phyloP scores from a whole-genome alignment of 2,329 filamentous ascomycete species.

The Stagonosporopsis chrysanthemi region DNA sequence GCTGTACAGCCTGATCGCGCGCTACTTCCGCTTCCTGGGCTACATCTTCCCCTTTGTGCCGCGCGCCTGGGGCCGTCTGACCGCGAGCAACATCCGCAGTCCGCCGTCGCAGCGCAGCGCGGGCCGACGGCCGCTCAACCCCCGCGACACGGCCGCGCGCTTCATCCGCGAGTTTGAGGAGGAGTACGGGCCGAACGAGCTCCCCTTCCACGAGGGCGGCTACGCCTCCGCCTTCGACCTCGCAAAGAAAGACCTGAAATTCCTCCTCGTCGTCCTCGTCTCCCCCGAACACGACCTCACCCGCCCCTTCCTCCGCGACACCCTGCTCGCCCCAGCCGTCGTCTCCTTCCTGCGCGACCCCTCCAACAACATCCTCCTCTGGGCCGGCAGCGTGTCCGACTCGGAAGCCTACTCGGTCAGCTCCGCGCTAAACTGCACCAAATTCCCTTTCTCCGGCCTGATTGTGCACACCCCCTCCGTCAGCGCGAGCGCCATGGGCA shows the following conservation, averaged over 20 bases:
- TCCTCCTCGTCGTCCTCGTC: constrained; percentile 84
- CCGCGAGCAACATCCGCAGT: constrained; percentile 54
- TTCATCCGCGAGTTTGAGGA: constrained; percentile 96
- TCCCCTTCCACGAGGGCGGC: constrained; percentile 86
- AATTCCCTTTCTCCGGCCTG: constrained; percentile 87
- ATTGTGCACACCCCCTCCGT: constrained; percentile 88
- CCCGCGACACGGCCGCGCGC: constrained; percentile 84
- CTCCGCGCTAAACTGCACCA: constrained; percentile 85
- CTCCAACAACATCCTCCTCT: constrained; percentile 81
- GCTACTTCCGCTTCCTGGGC: constrained; percentile 74
- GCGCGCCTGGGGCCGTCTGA: constrained; percentile 61
- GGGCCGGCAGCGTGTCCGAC: constrained; percentile 92
- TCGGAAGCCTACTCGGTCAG: constrained; percentile 94
- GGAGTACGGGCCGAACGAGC: constrained; percentile 75
- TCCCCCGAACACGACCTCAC: constrained; percentile 97
- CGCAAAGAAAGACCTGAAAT: constrained; percentile 90
- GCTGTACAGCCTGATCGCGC: constrained; percentile 74
- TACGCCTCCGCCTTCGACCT: constrained; percentile 91
- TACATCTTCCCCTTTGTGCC: constrained; percentile 85
- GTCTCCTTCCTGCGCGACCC: constrained; percentile 76
- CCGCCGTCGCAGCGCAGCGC: constrained; percentile 62
- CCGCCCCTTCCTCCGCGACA: constrained; percentile 79
- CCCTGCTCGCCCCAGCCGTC: constrained; percentile 78
- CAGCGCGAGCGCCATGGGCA: constrained; percentile 81
- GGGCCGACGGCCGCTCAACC: constrained; percentile 78